These are phyloP conservation scores for Kalanchoe fedtschenkoi DNA, from an alignment of 164 flowering plant genomes.

Conservation along the genomic window DNA sequence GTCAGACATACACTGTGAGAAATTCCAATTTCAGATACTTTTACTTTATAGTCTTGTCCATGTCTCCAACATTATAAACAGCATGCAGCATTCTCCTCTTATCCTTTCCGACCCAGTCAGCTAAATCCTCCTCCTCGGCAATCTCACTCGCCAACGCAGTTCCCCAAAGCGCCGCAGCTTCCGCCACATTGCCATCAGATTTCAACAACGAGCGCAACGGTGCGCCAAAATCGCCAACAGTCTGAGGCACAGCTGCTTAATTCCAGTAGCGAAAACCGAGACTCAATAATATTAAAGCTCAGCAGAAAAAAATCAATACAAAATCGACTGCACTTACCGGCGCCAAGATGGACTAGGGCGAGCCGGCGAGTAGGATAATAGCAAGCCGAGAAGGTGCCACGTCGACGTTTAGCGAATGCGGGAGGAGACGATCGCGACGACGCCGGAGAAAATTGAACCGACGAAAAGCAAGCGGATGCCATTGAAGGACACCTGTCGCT, in stretches of 20 bases:
- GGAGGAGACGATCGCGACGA: not conserved
- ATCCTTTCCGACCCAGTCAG: conserved; percentile 24
- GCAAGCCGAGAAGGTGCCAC: not conserved
- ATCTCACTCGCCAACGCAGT: conserved; percentile 10
- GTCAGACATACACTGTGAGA: not conserved
- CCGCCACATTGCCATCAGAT: conserved; percentile 11
- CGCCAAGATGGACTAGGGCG: not conserved
- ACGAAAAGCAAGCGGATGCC: not conserved
- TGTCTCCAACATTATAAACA: conserved; percentile 27
- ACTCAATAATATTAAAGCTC: too few relatives aligned
- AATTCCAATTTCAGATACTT: not conserved
- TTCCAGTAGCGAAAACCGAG: not conserved
- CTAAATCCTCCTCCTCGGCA: conserved; percentile 13
- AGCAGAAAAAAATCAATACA: not conserved
- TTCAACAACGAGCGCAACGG: conserved; percentile 9
- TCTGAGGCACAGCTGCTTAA: conserved; percentile 21
- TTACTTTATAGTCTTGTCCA: conserved; percentile 36
- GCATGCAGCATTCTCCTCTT: conserved; percentile 32
- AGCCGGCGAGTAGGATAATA: not conserved
- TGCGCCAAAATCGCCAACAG: conserved; percentile 10
- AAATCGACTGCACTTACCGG: not conserved
- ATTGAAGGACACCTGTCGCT: not conserved
- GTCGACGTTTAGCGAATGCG: not conserved
- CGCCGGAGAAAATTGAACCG: not conserved
- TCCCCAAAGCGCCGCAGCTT: conserved; percentile 9